Evolutionary conservation across 2,329 filamentous ascomycete genomes (phyloP), one percentile per base, ranked within the genome.

Genomic region (Chaetothyriales sp.): DNA sequence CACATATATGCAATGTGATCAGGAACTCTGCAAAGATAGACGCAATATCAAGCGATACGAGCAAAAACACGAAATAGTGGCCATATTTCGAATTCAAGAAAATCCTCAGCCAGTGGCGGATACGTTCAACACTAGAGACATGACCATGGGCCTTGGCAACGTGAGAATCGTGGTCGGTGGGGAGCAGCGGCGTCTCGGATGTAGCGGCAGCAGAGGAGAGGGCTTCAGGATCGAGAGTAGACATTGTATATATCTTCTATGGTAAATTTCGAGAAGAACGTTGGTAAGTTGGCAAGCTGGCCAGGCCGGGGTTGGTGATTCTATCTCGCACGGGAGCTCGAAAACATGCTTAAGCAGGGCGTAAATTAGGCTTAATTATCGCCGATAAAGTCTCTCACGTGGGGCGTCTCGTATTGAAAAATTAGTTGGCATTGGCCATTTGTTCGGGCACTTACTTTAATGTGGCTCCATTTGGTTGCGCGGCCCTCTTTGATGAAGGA

Each of bases 11-110:
- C 7, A 77, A 65, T 46, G 68, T 68, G 50, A 77, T 70, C 43
- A 77, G 63, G 50, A 78, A 74, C 51, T 76, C 73, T 20, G 72
- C 70, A 59, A 78, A 75, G 56, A 77, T 74, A 59, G 69, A 70
- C n/a, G 68, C 63, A 3, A 77, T 70, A 58, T 77, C 75, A 18
- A 75, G 65, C 3, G 69, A 62, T 4, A 77, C 74, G 13, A 78
- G 67, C 2, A 66, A 51, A 13, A 78, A 65, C 15, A 77, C 68
- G 3, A 66, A 63, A 59, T 75, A 76, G 61, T 78, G 75, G 10
- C 74, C 73, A 46, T 64, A 64, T 59, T 68, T 71, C 8, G 72
- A 74, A 33, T 66, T 67, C 25, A 77, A 65, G 56, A 69, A 71
- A 29, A 60, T 60, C 47, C 64, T 63, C 13, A 58, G 51, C 10